Base-by-base conservation (phyloP, 2,329 filamentous ascomycete genomes). In the Fusarium domesticum region DNA sequence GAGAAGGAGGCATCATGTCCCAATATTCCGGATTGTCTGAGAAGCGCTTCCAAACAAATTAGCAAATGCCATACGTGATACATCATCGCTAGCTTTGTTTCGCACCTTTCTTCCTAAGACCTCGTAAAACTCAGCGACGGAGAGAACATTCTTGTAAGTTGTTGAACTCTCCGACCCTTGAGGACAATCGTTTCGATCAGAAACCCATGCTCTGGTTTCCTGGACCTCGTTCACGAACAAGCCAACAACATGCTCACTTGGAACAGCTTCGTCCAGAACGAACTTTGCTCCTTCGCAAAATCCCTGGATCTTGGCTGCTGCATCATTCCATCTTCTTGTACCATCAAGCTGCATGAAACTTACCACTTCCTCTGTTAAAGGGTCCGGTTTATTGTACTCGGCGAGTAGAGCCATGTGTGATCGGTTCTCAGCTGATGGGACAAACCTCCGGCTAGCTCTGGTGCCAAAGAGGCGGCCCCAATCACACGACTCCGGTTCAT, bases 121-220 rank as follows among this genome's bases (percentile, higher is more conserved):
- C 10, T 3, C 23, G 8, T 30, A 28, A n/a, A 47, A 15, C 3
- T 17, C 20, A 2, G 11, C 25, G 3, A 12, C 19, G 4, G 35
- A n/a, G 2, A 43, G 35, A n/a, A n/a, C n/a, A n/a, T 2, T 37
- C 23, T 30, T 14, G 16, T 6, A 15, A 33, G 31, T 43, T 35
- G 4, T 5, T 11, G 7, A 12, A 6, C 1, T 1, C 17, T 19
- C 4, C n/a, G 1, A 25, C 1, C 16, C n/a, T 20, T 39, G 10
- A 3, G 33, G 32, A 28, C 23, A 30, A 40, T 36, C 43, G 11
- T 47, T 23, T 30, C 44, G 17, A 6, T 47, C 45, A 4, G 45
- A 47, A 11, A 44, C 45, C 45, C 45, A 47, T 4, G 41, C 41
- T 18, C 10, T 35, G 1, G 45, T 16, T 8, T 39, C 32, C 8